Evolutionary conservation across 805 yeast genomes (phyloP).

Genomic region (Wickerhamomyces ciferrii): DNA sequence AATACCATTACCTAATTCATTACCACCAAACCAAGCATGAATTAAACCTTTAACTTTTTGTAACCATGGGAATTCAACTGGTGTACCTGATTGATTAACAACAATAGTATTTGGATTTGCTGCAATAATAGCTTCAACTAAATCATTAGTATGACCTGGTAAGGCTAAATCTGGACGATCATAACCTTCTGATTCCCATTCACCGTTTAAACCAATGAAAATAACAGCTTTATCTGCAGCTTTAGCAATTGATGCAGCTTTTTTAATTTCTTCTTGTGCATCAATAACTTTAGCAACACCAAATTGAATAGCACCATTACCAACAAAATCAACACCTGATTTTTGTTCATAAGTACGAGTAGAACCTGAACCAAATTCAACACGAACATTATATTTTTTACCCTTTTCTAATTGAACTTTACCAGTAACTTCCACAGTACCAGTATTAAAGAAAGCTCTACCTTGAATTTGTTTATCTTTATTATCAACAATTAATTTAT

Average conservation of each 20-base stretch:
- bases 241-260: conserved; percentile 46
- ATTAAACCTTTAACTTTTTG: conserved; percentile 36
- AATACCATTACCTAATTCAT: conserved; percentile 52
- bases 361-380: conserved; percentile 47
- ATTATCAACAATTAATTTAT: conserved; percentile 48
- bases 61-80: conserved; percentile 55
- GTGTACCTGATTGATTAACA: conserved; percentile 60
- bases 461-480: conserved; percentile 46
- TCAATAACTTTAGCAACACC: conserved; percentile 27
- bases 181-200: conserved; percentile 59
- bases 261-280: conserved; percentile 25
- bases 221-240: conserved; percentile 48
- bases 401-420: conserved; percentile 36
- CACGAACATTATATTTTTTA: conserved; percentile 35
- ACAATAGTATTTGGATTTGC: conserved; percentile 49
- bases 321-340: conserved; percentile 19
- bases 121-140: conserved; percentile 38
- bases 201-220: conserved; percentile 45
- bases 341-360: conserved; percentile 24
- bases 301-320: conserved; percentile 31
- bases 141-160: conserved; percentile 43
- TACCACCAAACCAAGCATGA: conserved; percentile 59
- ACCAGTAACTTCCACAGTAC: conserved; percentile 46
- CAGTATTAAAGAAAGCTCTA: conserved; percentile 45
- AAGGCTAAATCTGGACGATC: conserved; percentile 48